A percentile compares a stretch with the other conserved stretches of the same genome.
phyloP scores from a whole-genome alignment of 2,329 filamentous ascomycete species.

The Graphiopsis chlorocephala region DNA sequence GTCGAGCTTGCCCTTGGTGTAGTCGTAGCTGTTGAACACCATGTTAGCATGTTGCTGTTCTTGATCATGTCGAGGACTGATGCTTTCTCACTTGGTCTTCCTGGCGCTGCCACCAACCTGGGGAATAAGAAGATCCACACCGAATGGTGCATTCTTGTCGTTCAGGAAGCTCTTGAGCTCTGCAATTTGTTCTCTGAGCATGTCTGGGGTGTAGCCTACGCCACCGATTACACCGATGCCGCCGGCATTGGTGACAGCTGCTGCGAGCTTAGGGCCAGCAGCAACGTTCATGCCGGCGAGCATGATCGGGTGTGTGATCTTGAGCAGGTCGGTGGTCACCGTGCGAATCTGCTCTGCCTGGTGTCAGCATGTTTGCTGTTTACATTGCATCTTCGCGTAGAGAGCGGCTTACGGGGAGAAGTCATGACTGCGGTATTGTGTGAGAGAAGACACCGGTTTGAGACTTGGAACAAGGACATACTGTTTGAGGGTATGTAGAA shows the following conservation, averaged over 20 bases:
- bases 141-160: constrained; percentile 93
- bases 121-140: constrained; percentile 87
- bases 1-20: constrained; percentile 97
- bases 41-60: constrained; percentile 14
- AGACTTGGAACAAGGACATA: not conserved
- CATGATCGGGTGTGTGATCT: constrained; percentile 94
- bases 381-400: constrained; percentile 7
- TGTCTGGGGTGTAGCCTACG: constrained; percentile 92
- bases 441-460: not conserved
- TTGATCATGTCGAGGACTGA: too few species aligned
- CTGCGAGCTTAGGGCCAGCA: constrained; percentile 91
- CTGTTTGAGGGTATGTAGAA: not conserved
- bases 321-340: constrained; percentile 88
- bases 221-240: constrained; percentile 96
- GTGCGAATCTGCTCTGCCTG: constrained; percentile 80
- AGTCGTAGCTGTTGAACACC: constrained; percentile 74
- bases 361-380: constrained; percentile 27
- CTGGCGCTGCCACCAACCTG: constrained; percentile 92
- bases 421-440: constrained; percentile 56
- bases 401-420: constrained; percentile 67
- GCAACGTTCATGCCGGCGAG: constrained; percentile 99
- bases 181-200: constrained; percentile 90
- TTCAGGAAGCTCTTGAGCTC: constrained; percentile 85
- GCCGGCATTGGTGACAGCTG: constrained; percentile 94
- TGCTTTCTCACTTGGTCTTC: constrained; percentile 73